A percentile compares a stretch with the other conserved stretches of the same genome.
Evolutionary conservation across 2,329 filamentous ascomycete genomes (phyloP).

Genomic region (Pyrenophora teres): DNA sequence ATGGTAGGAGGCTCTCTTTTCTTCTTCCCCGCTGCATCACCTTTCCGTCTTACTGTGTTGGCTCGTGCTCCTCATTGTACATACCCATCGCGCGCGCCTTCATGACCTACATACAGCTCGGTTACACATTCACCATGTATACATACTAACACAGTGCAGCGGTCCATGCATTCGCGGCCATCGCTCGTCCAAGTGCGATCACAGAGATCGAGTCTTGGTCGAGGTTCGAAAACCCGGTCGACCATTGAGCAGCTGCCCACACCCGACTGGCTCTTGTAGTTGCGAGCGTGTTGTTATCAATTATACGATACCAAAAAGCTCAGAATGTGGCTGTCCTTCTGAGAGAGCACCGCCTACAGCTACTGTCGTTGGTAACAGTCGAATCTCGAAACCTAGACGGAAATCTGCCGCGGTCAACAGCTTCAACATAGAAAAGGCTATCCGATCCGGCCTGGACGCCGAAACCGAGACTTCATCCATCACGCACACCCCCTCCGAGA

Average conservation of each 20-base stretch:
- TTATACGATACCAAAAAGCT: slow-evolving; percentile 51
- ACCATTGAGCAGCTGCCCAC: slow-evolving; percentile 71
- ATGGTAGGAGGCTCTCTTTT: slow-evolving; percentile 63
- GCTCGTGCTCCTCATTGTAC: neutral
- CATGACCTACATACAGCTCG: neutral
- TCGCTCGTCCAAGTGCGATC: slow-evolving; percentile 75
- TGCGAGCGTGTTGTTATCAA: slow-evolving; percentile 65
- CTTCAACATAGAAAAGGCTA: slow-evolving; percentile 40
- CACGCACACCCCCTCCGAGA: slow-evolving; percentile 40
- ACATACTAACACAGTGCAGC: slow-evolving; percentile 50
- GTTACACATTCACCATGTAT: slow-evolving; percentile 1
- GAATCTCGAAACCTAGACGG: slow-evolving; percentile 42
- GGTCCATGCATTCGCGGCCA: slow-evolving; percentile 77
- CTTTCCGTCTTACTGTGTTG: neutral
- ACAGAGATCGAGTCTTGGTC: slow-evolving; percentile 70
- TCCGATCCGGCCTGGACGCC: slow-evolving; percentile 39
- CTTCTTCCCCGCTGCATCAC: neutral
- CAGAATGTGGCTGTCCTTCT: slow-evolving; percentile 46
- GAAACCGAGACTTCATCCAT: slow-evolving; percentile 42
- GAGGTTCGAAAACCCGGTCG: slow-evolving; percentile 74
- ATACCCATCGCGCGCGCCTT: neutral
- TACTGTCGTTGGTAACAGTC: slow-evolving; percentile 28
- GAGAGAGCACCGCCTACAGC: slow-evolving; percentile 32
- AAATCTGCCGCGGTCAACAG: slow-evolving; percentile 38
- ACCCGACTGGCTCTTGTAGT: slow-evolving; percentile 65